Base-by-base conservation (phyloP, 257 asterid species). In the Knoxia roxburghii region DNA sequence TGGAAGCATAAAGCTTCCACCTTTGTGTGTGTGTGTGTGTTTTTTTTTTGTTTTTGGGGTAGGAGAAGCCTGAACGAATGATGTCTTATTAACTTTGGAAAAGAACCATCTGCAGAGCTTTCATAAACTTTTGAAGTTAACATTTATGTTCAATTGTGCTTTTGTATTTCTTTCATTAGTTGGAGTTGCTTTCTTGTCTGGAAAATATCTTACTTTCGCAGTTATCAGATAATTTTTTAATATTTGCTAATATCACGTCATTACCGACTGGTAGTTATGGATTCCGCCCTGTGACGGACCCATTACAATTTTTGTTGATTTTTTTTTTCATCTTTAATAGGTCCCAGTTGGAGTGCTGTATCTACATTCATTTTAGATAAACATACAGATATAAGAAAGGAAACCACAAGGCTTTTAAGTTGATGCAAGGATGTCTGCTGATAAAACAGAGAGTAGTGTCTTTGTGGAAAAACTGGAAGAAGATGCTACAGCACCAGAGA, bases 341-440 rank as follows among this genome's bases (percentile, higher is more conserved):
- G 43, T 55, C 30, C 46, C n/a, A 11, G 41, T 27, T 45, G 41
- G 57, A 54, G 40, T 33, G 35, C 26, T 21, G 26, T 18, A 45
- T 18, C 15, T 21, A 11, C 61, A n/a, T 49, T 5, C 37, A 40
- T 24, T 30, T 12, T n/a, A n/a, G 6, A 57, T 32, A 30, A 45
- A 41, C 27, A 29, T 30, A 50, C n/a, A 49, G 27, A 17, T 7
- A 23, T 8, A 33, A 21, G 33, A 55, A 63, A 64, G 23, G 21
- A 41, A 17, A 46, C 18, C 70, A 45, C 30, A 32, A 30, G 13
- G 30, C 37, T 63, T 53, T 61, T 29, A 67, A 64, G 32, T 45
- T 65, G 37, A 61, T 69, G 69, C 77, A 70, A 77, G 61, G 61
- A 87, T 81, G 89, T 72, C 82, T 4, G 67, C 67, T 57, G 88